A percentile compares a stretch with the other conserved stretches of the same genome.
Evolutionary conservation across 2,329 filamentous ascomycete species (phyloP).

Genomic region (Fusarium sp.): DNA sequence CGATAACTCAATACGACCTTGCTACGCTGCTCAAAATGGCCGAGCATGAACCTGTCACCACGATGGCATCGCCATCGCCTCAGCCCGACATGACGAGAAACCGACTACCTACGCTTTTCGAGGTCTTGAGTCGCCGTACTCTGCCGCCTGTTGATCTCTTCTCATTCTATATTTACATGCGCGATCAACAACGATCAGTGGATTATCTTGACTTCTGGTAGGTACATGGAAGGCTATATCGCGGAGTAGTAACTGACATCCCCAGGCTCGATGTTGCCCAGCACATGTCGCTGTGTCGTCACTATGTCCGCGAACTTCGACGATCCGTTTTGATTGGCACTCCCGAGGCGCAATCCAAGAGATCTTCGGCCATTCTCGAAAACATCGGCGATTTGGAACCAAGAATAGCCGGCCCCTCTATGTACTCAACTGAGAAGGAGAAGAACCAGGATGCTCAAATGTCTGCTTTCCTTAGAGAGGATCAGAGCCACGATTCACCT

Average conservation of each 20-base stretch:
- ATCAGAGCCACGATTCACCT: conserved; percentile 70
- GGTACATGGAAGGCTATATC: conserved; percentile 49
- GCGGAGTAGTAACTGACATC: conserved; percentile 30
- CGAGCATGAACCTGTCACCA: conserved; percentile 49
- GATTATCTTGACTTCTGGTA: conserved; percentile 99
- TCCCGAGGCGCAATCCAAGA: conserved; percentile 90
- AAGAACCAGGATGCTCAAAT: conserved; percentile 89
- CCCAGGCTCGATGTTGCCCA: conserved; percentile 97
- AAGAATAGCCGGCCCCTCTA: conserved; percentile 72
- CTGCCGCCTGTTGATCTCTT: conserved; percentile 96
- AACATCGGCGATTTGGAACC: conserved; percentile 77
- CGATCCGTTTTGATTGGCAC: conserved; percentile 94
- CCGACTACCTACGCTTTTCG: conserved; percentile 92
- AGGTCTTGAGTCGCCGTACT: conserved; percentile 95
- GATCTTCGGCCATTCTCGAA: conserved; percentile 86
- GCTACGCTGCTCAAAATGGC: conserved; percentile 45
- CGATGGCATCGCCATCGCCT: conserved; percentile 64
- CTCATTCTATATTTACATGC: conserved; percentile 99
- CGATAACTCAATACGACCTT: conserved; percentile 1
- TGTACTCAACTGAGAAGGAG: conserved; percentile 78
- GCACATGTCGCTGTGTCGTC: conserved; percentile 96
- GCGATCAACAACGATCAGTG: conserved; percentile 96
- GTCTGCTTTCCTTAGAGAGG: conserved; percentile 87
- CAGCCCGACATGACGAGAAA: conserved; percentile 78
- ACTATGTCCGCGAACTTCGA: conserved; percentile 96